phyloP scores from a whole-genome alignment of 2,329 filamentous ascomycete genomes.

The Hypoxylon sp. region DNA sequence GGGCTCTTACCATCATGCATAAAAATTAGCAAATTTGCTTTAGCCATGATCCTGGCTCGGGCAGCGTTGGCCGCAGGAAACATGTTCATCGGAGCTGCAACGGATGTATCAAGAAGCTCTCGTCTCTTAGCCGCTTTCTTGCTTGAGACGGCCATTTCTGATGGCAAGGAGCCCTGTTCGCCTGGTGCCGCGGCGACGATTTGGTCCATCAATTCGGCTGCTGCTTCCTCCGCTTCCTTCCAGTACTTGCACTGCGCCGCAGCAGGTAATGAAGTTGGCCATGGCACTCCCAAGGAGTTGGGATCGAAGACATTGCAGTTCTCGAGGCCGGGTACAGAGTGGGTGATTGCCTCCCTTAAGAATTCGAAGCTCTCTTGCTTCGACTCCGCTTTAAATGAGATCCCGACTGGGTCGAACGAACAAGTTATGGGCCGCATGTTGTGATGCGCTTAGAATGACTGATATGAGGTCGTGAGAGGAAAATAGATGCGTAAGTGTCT shows the following conservation, averaged over 20 bases:
- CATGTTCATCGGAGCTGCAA: slow-evolving; percentile 26
- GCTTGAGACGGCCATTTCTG: slow-evolving; percentile 12
- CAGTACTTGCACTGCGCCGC: slow-evolving; percentile 28
- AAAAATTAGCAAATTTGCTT: slow-evolving; percentile 26
- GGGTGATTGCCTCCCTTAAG: slow-evolving; percentile 13
- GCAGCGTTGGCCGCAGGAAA: slow-evolving; percentile 20
- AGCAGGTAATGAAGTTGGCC: slow-evolving; percentile 28
- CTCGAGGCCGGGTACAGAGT: slow-evolving; percentile 17
- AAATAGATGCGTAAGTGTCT: too few species aligned
- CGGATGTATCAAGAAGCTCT: slow-evolving; percentile 25
- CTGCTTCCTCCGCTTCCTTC: slow-evolving; percentile 23
- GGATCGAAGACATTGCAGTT: slow-evolving; percentile 30
- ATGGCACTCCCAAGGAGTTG: slow-evolving; percentile 10
- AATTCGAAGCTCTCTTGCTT: slow-evolving; percentile 27
- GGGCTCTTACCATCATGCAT: slow-evolving; percentile 25
- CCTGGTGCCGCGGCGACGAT: slow-evolving; percentile 14
- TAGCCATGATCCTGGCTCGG: slow-evolving; percentile 22
- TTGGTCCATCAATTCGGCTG: slow-evolving; percentile 19
- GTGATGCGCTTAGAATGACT: not conserved
- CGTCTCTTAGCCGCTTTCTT: slow-evolving; percentile 25
- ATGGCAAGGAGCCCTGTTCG: slow-evolving; percentile 21
- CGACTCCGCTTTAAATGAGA: slow-evolving; percentile 16
- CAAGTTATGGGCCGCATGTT: slow-evolving; percentile 27
- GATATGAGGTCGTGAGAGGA: not conserved
- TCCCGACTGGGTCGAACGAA: slow-evolving; percentile 25